Base-by-base conservation (phyloP, 441 rosid genomes). In the Gossypium davidsonii region DNA sequence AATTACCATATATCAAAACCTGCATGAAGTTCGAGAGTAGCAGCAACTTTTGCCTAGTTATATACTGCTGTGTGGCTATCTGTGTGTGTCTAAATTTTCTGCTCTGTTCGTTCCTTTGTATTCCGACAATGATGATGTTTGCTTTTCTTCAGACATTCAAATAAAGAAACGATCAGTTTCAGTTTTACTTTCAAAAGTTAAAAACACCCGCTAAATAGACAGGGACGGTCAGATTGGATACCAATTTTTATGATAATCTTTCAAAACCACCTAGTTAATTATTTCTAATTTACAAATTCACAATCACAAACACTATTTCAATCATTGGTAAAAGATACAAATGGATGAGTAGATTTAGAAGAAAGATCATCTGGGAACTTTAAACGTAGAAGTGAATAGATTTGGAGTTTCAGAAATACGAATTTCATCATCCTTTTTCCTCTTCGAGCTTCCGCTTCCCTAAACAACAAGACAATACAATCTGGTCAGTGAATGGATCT, bases 301-400 rank as follows among this genome's bases (percentile, higher is more conserved):
- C 59, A 9, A 7, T 25, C 59, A 55, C 59, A 55, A 20, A 18
- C 25, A 55, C 25, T 18, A 55, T 39, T n/a, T 49, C 18, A 18
- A 55, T 18, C 18, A 20, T 55, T 55, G 26, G 59, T 55, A 55
- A 18, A 55, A 55, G 14, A 17, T 55, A 55, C 59, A 55, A 18
- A 55, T 20, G 26, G 18, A 55, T 2, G 59, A 55, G 25, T 14
- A 5, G 15, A n/a, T 14, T 62, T 28, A 42, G 67, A 23, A 4
- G 17, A 31, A 31, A 51, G 18, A 62, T 83, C 80, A 79, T 76
- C 88, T 93, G 73, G 98, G 96, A 63, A 91, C 83, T 81, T 84
- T 88, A 78, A 91, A 91, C 14, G 82, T 17, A 37, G 91, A 80
- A 20, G 87, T 76, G 85, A 91, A 91, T 82, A 91, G 74, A 76